These are phyloP conservation scores for Diaporthe destruens DNA, from an alignment of 2,329 filamentous ascomycete species.

Conservation along the genomic window DNA sequence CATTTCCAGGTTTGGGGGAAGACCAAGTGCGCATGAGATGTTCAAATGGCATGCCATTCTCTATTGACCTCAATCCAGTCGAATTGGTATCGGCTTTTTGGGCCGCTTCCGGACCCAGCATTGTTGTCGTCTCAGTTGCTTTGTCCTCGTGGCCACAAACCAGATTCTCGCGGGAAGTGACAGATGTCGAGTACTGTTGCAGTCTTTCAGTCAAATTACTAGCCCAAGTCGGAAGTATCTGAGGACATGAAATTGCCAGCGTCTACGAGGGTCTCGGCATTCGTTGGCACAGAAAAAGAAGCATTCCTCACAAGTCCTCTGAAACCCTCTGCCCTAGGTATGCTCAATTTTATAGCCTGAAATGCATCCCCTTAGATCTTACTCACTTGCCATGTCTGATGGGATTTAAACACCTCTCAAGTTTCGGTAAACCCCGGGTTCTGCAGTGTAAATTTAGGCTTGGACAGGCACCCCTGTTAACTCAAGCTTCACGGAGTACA, in stretches of 20 bases:
- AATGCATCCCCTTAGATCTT: background rate
- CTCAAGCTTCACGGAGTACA: background rate
- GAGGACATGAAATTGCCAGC: too few species aligned
- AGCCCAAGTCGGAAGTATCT: too few species aligned
- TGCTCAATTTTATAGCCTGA: background rate
- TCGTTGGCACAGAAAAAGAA: background rate
- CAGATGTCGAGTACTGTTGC: background rate
- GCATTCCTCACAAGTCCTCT: background rate
- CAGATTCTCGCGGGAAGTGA: background rate
- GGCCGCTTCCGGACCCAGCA: constrained; percentile 2
- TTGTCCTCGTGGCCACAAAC: background rate
- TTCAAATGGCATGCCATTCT: background rate
- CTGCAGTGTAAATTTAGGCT: background rate
- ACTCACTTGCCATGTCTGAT: background rate
- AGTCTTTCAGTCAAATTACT: too few species aligned
- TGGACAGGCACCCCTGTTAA: background rate
- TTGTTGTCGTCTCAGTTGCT: background rate
- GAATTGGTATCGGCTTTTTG: background rate
- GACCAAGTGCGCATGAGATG: background rate
- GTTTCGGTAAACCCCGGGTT: background rate
- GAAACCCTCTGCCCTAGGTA: background rate
- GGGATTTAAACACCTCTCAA: background rate
- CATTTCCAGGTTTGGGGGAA: background rate
- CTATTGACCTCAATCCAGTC: background rate
- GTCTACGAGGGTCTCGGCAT: too few species aligned